A percentile compares a stretch with the other conserved stretches of the same genome.
phyloP scores from a whole-genome alignment of 2,329 filamentous ascomycete genomes.

The Neurospora crassa region DNA sequence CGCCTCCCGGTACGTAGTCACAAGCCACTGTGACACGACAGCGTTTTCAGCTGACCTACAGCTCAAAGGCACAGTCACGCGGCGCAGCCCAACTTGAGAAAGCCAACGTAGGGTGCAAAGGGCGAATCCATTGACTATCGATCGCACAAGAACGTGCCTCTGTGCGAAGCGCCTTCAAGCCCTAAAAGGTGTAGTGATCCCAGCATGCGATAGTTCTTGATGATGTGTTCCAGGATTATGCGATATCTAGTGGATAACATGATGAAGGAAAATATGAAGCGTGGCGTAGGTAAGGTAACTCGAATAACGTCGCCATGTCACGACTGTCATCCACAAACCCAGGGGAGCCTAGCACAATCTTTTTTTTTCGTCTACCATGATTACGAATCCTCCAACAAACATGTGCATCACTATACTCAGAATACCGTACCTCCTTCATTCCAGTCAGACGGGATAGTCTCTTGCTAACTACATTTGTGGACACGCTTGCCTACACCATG shows the following conservation, averaged over 20 bases:
- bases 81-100: not conserved
- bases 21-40: not conserved
- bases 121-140: not conserved
- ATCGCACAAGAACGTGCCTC: not conserved
- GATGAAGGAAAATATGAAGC: not conserved
- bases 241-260: not conserved
- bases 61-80: not conserved
- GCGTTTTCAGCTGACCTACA: not conserved
- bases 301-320: not conserved
- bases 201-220: too few relatives aligned
- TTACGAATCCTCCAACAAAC: not conserved
- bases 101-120: not conserved
- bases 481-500: not conserved
- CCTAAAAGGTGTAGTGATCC: too few relatives aligned
- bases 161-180: too few relatives aligned
- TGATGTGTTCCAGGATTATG: not conserved
- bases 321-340: not conserved
- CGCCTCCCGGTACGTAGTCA: not conserved
- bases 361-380: not conserved
- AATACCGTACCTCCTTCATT: not conserved
- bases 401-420: not conserved
- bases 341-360: not conserved
- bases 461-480: not conserved
- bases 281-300: not conserved
- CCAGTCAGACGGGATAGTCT: not conserved